Evolutionary conservation across 257 asterid species (phyloP).

Genomic region (Jasminum sambac): DNA sequence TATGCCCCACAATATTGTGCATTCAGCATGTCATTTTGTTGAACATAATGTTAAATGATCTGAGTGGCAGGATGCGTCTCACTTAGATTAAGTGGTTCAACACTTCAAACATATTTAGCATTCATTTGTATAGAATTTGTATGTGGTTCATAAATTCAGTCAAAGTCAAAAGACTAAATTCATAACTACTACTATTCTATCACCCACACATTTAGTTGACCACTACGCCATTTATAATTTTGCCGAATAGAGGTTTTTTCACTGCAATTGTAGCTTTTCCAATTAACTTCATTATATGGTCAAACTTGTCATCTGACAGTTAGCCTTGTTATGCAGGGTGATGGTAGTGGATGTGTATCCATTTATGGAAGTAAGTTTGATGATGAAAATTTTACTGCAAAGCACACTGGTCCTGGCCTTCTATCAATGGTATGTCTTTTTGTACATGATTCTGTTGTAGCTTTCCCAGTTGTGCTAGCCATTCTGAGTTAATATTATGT

Average conservation of each 20-base stretch:
- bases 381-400: constrained; percentile 91
- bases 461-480: constrained; percentile 18
- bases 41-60: too few species aligned
- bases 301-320: constrained; percentile 18
- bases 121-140: too few species aligned
- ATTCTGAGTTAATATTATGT: not conserved
- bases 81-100: too few species aligned
- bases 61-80: too few species aligned
- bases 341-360: constrained; percentile 92
- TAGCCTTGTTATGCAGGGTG: constrained; percentile 65
- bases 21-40: not conserved
- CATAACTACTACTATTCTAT: too few species aligned
- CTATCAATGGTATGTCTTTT: constrained; percentile 71
- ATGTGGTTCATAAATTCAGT: too few species aligned
- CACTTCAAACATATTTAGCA: too few species aligned
- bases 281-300: constrained; percentile 6
- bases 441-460: not conserved
- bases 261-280: constrained; percentile 1
- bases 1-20: not conserved
- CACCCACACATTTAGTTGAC: too few species aligned
- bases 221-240: too few species aligned
- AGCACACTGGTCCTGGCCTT: constrained; percentile 97
- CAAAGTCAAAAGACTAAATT: too few species aligned
- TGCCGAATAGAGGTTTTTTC: not conserved
- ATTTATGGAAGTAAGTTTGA: constrained; percentile 93